phyloP scores from a whole-genome alignment of 2,329 filamentous ascomycete genomes.

The Aspergillus viridinutans region DNA sequence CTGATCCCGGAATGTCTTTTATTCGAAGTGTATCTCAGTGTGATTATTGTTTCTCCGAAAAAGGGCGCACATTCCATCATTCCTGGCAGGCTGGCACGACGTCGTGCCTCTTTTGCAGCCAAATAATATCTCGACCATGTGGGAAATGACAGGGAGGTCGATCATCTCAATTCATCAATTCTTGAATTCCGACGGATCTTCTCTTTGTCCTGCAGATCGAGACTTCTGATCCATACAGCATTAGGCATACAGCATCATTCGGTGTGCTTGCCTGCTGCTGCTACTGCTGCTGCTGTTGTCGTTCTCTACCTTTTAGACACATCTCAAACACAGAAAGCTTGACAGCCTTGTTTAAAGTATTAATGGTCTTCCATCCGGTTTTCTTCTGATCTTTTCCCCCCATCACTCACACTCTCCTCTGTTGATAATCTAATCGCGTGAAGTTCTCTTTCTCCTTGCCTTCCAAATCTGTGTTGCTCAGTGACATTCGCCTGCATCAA shows the following conservation, averaged over 20 bases:
- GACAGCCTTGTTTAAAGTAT: neutral
- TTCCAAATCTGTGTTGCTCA: neutral
- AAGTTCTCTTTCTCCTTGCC: neutral
- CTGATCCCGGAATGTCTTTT: neutral
- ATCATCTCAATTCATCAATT: neutral
- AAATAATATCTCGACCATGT: neutral
- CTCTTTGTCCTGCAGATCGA: neutral
- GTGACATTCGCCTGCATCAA: neutral
- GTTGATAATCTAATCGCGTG: neutral
- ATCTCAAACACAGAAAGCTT: neutral
- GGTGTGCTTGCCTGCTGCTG: too few relatives aligned
- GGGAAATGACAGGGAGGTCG: neutral
- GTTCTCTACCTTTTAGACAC: too few relatives aligned
- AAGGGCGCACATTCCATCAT: neutral
- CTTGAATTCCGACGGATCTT: neutral
- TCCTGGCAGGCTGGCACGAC: neutral
- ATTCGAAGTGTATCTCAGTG: neutral
- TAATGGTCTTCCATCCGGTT: neutral
- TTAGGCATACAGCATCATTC: neutral
- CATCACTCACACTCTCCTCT: neutral
- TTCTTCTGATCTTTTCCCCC: neutral
- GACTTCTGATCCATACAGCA: neutral
- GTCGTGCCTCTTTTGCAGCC: neutral
- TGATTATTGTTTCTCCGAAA: neutral
- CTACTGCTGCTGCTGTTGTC: too few relatives aligned